Percentiles rank a stretch among this genome's conserved stretches.
Evolutionary conservation across 2,329 filamentous ascomycete species (phyloP).

Genomic region (Rhinocladiella similis): DNA sequence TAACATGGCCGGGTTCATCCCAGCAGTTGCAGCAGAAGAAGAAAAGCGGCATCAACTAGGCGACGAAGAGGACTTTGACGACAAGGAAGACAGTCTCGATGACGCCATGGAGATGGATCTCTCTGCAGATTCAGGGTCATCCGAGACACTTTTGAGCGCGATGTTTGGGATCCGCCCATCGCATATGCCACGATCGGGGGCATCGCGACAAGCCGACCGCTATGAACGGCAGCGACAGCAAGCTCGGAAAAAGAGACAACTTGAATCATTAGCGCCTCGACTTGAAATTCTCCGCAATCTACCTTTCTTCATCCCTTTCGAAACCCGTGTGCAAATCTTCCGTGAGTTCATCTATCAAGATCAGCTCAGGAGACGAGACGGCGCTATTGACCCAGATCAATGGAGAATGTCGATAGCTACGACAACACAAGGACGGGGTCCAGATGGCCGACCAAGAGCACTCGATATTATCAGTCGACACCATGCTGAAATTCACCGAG

Average conservation of each 20-base stretch:
- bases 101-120: conserved; percentile 42
- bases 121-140: conserved; percentile 48
- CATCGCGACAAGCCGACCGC: conserved; percentile 21
- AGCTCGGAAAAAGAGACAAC: conserved; percentile 64
- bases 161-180: conserved; percentile 29
- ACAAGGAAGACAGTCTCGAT: conserved; percentile 46
- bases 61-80: conserved; percentile 61
- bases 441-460: conserved; percentile 41
- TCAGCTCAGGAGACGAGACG: conserved; percentile 68
- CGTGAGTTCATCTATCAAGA: conserved; percentile 87
- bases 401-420: conserved; percentile 67
- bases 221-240: conserved; percentile 41
- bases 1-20: conserved; percentile 85
- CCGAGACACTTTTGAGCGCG: conserved; percentile 43
- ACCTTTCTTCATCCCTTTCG: conserved; percentile 94
- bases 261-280: conserved; percentile 79
- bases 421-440: conserved; percentile 38
- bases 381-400: conserved; percentile 68
- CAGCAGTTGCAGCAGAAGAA: conserved; percentile 84
- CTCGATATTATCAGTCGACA: conserved; percentile 56
- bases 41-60: conserved; percentile 70
- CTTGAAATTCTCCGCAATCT: conserved; percentile 92
- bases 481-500: conserved; percentile 76
- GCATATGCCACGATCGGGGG: conserved; percentile 24
- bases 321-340: conserved; percentile 88